Evolutionary conservation across 2,329 filamentous ascomycete genomes (phyloP).

Genomic region (Xenoacremonium recifei): DNA sequence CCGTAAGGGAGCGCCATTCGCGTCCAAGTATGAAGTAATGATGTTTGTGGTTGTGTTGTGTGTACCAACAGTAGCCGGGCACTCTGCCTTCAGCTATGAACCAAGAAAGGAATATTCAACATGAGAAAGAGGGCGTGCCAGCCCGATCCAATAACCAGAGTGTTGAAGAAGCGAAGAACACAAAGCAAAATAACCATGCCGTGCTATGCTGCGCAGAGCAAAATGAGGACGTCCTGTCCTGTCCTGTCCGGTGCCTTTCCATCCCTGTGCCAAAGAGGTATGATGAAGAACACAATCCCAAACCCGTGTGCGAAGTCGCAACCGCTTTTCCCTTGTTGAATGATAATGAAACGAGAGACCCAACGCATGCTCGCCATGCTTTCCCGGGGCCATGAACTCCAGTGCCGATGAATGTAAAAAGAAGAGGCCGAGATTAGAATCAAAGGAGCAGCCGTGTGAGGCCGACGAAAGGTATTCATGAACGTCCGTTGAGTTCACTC

Average conservation of each 20-base stretch:
- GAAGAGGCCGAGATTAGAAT: conserved; percentile 12
- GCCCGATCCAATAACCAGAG: no score
- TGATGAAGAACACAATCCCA: not conserved
- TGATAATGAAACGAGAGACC: no score
- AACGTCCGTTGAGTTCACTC: conserved; percentile 18
- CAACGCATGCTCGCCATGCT: not conserved
- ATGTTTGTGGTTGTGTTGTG: no score
- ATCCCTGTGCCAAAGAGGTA: not conserved
- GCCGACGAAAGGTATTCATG: not conserved
- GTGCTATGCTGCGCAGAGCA: no score
- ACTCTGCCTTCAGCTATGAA: no score
- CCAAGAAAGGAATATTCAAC: no score
- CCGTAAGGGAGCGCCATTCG: no score
- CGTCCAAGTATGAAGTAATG: no score
- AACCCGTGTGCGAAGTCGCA: not conserved
- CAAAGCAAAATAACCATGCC: no score
- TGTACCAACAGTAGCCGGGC: no score
- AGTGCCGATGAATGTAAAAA: conserved; percentile 8
- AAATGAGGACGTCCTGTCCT: conserved; percentile 1
- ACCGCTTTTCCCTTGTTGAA: not conserved
- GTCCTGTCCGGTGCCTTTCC: not conserved
- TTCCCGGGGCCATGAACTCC: conserved; percentile 8
- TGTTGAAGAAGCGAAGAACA: no score
- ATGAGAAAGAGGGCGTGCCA: no score
- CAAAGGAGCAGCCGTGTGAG: conserved; percentile 1